Conservation (phyloP, 495 filamentous ascomycete species). For the Chaetomium fimeti region DNA sequence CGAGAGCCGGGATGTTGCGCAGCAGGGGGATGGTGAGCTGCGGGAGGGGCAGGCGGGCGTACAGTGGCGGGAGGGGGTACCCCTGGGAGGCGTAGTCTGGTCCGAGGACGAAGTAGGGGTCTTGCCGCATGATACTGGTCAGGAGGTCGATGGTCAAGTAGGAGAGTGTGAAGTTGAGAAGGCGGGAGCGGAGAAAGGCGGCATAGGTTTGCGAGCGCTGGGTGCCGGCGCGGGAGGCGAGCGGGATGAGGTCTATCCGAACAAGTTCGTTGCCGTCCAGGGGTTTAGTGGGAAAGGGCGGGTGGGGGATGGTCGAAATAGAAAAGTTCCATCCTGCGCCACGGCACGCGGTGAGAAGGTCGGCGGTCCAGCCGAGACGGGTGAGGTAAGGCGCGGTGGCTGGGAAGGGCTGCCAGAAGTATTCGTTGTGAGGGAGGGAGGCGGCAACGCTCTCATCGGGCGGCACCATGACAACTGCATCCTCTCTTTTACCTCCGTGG, state of each 20-base stretch:
- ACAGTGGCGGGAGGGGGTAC: slow-evolving; percentile 39
- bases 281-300: slow-evolving; percentile 7
- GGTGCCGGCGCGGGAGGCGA: slow-evolving; percentile 34
- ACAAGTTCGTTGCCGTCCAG: slow-evolving; percentile 12
- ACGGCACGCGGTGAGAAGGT: slow-evolving; percentile 66
- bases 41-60: slow-evolving; percentile 16
- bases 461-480: slow-evolving; percentile 18
- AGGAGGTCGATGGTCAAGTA: slow-evolving; percentile 67
- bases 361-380: slow-evolving; percentile 69
- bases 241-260: slow-evolving; percentile 20
- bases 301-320: slow-evolving; percentile 23
- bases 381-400: slow-evolving; percentile 49
- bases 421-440: slow-evolving; percentile 38
- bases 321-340: slow-evolving; percentile 73
- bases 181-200: slow-evolving; percentile 49
- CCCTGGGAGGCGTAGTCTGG: slow-evolving; percentile 37
- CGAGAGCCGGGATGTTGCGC: slow-evolving; percentile 50
- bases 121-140: slow-evolving; percentile 63
- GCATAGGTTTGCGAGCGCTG: slow-evolving; percentile 40
- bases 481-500: slow-evolving; percentile 20
- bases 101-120: slow-evolving; percentile 69
- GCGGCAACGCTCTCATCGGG: slow-evolving; percentile 33
- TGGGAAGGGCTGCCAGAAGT: slow-evolving; percentile 75
- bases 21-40: slow-evolving; percentile 41
- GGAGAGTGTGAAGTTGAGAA: slow-evolving; percentile 48